A percentile compares a stretch with the other conserved stretches of the same genome.
Conservation (phyloP, 371 early-diverging fungal species). For the Smittium culicis region DNA sequence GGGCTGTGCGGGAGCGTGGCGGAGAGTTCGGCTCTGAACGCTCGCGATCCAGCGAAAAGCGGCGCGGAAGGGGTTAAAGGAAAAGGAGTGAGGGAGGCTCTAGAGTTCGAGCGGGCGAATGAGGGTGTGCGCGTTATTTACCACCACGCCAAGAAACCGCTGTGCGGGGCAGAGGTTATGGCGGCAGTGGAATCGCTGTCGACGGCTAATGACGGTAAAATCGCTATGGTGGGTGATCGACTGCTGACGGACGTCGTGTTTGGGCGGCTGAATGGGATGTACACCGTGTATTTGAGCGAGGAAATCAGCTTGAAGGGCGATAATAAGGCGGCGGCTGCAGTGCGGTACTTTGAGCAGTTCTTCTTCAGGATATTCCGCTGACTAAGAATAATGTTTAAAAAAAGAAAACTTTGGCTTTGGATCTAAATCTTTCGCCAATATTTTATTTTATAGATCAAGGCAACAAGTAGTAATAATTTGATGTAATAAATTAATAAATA, state of each 20-base stretch:
- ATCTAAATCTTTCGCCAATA: not conserved
- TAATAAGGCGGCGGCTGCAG: slow-evolving; percentile 52
- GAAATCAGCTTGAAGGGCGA: slow-evolving; percentile 62
- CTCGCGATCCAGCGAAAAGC: too few relatives aligned
- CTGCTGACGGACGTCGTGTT: slow-evolving; percentile 74
- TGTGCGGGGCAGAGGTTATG: slow-evolving; percentile 47
- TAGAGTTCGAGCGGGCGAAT: slow-evolving; percentile 31
- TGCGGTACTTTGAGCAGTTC: slow-evolving; percentile 20
- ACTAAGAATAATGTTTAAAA: too few relatives aligned
- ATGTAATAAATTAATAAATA: not conserved
- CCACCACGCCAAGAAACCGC: slow-evolving; percentile 63
- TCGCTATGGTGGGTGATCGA: slow-evolving; percentile 80
- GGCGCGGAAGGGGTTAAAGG: not conserved
- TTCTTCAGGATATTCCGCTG: too few relatives aligned
- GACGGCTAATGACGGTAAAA: not conserved
- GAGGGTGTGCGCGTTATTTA: slow-evolving; percentile 42
- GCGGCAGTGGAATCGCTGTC: slow-evolving; percentile 17
- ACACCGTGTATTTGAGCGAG: slow-evolving; percentile 53
- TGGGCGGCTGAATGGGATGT: slow-evolving; percentile 61
- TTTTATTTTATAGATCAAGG: not conserved
- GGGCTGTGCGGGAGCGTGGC: too few relatives aligned
- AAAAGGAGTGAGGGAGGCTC: slow-evolving; percentile 18
- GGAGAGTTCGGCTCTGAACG: too few relatives aligned
- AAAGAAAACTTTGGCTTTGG: not conserved
- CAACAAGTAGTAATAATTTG: not conserved